These are phyloP conservation scores for Trifolium fragiferum DNA, from an alignment of 306 rosid species.

Conservation along the genomic window DNA sequence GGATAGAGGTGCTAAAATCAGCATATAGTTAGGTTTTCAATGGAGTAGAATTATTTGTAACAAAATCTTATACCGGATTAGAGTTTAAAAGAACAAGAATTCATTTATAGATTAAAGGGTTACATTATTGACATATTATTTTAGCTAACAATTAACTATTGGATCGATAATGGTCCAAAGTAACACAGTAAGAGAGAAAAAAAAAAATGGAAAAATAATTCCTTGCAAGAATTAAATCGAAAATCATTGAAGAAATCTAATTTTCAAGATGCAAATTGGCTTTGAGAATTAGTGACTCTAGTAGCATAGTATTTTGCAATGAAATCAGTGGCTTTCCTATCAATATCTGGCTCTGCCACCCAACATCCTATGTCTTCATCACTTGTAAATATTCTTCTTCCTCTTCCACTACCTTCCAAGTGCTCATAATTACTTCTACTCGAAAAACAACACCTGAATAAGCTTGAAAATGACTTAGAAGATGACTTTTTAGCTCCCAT, in stretches of 20 bases:
- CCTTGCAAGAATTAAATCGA: constrained; percentile 4
- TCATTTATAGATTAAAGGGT: neutral
- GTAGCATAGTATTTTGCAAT: constrained; percentile 67
- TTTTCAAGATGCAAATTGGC: constrained; percentile 45
- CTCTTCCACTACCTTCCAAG: constrained; percentile 59
- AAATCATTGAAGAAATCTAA: neutral
- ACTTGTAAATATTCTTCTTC: constrained; percentile 61
- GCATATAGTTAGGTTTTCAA: neutral
- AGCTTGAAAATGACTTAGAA: constrained; percentile 52
- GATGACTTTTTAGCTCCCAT: constrained; percentile 57
- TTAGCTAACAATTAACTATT: constrained; percentile 2
- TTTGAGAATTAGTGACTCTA: constrained; percentile 51
- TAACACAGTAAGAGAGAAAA: neutral
- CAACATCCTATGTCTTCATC: constrained; percentile 69
- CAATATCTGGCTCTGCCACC: constrained; percentile 83
- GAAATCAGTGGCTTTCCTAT: constrained; percentile 71
- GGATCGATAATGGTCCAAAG: constrained; percentile 23
- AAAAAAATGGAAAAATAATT: neutral
- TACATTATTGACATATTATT: constrained; percentile 15
- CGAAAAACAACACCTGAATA: constrained; percentile 66
- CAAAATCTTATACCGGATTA: no score
- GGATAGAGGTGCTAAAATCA: no score
- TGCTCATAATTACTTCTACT: constrained; percentile 41
- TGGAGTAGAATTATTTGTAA: no score
- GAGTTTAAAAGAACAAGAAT: neutral